Evolutionary conservation across 139 green algal genomes (phyloP).

Genomic region (Astrephomene gubernaculifera): DNA sequence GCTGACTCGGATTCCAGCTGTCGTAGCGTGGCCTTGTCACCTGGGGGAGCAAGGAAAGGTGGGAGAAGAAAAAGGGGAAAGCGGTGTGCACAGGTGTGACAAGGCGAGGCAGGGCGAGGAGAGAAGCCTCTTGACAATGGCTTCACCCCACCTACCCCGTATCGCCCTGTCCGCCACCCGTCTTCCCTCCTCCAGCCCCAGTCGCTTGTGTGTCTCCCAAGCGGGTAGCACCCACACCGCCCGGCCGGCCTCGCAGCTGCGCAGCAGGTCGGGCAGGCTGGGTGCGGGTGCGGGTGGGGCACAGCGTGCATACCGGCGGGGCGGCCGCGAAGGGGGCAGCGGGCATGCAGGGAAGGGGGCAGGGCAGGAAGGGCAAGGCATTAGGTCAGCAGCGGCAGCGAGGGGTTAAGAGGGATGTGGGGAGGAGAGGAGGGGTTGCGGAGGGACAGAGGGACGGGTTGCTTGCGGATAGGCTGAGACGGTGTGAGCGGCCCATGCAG

Average conservation of each 20-base stretch:
- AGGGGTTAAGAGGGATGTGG: background rate
- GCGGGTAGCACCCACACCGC: constrained; percentile 62
- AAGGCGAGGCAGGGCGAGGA: no score
- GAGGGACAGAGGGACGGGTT: background rate
- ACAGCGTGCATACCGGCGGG: no score
- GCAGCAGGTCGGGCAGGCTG: constrained; percentile 28
- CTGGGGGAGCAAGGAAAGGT: no score
- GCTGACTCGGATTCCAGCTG: background rate
- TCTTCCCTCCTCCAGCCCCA: constrained; percentile 23
- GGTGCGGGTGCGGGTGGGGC: no score
- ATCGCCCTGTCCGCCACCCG: constrained; percentile 25
- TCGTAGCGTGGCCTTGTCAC: constrained; percentile 23
- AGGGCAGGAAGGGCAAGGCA: no score
- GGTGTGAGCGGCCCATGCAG: no score
- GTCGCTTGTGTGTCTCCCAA: constrained; percentile 58
- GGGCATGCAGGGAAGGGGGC: background rate
- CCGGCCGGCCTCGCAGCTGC: background rate
- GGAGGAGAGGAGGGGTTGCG: background rate
- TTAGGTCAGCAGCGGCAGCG: background rate
- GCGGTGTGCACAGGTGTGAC: no score
- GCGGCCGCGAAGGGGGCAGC: background rate
- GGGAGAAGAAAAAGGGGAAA: background rate
- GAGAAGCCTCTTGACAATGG: no score
- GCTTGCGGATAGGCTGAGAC: no score
- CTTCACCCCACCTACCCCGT: background rate